Percentiles rank a stretch among this genome's conserved stretches.
phyloP scores from a whole-genome alignment of 805 yeast genomes.

The Wickerhamomyces strasburgensis region DNA sequence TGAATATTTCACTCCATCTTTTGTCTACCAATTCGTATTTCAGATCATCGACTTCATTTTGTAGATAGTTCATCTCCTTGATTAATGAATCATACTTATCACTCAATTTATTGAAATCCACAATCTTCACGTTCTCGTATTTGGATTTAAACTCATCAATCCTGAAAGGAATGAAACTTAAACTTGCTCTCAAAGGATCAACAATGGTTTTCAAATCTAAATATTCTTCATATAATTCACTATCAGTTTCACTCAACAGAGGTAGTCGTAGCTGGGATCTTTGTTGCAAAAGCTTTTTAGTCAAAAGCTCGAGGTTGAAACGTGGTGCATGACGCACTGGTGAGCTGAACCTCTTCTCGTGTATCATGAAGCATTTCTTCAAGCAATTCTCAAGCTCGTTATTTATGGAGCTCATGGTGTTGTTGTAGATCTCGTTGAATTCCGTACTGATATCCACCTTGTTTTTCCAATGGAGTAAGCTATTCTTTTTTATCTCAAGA shows the following conservation, averaged over 20 bases:
- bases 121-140: slow-evolving; percentile 14
- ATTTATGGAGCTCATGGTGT: slow-evolving; percentile 38
- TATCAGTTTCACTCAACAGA: slow-evolving; percentile 34
- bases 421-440: slow-evolving; percentile 37
- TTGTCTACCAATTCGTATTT: slow-evolving; percentile 44
- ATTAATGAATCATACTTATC: slow-evolving; percentile 36
- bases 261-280: slow-evolving; percentile 34
- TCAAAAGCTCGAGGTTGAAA: slow-evolving; percentile 31
- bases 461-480: slow-evolving; percentile 26
- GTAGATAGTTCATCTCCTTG: slow-evolving; percentile 37
- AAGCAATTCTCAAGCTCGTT: slow-evolving; percentile 34
- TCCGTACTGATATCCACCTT: slow-evolving; percentile 37
- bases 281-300: slow-evolving; percentile 27
- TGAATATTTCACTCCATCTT: slow-evolving; percentile 53
- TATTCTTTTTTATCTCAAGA: slow-evolving; percentile 24
- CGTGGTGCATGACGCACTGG: slow-evolving; percentile 37
- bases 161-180: slow-evolving; percentile 47
- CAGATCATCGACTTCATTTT: slow-evolving; percentile 35
- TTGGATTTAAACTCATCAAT: slow-evolving; percentile 37
- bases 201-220: slow-evolving; percentile 36
- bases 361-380: slow-evolving; percentile 32
- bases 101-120: slow-evolving; percentile 27
- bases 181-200: slow-evolving; percentile 46
- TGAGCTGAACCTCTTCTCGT: slow-evolving; percentile 34
- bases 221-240: slow-evolving; percentile 37